phyloP scores from a whole-genome alignment of 2,329 filamentous ascomycete genomes.

The Helminthosporium solani region DNA sequence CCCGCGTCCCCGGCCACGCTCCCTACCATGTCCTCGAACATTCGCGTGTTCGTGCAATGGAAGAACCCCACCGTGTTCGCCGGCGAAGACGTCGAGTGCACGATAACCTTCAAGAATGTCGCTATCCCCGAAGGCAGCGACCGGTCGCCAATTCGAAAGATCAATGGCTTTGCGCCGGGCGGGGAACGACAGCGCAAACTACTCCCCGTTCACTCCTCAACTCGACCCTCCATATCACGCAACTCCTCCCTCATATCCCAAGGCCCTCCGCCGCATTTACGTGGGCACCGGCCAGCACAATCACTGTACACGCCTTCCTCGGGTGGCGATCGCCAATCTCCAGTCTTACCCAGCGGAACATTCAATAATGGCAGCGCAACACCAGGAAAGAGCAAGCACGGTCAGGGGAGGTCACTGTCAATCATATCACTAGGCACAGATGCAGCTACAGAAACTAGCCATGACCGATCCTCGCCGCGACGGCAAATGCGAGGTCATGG shows the following conservation, averaged over 20 bases:
- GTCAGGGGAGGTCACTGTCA: slow-evolving; percentile 50
- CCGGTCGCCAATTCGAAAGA: slow-evolving; percentile 30
- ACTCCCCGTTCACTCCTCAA: slow-evolving; percentile 39
- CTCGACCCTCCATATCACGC: slow-evolving; percentile 36
- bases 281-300: slow-evolving; percentile 67
- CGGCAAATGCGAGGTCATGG: slow-evolving; percentile 66
- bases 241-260: slow-evolving; percentile 40
- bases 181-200: slow-evolving; percentile 43
- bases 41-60: slow-evolving; percentile 95
- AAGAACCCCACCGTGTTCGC: slow-evolving; percentile 93
- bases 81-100: slow-evolving; percentile 92
- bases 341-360: slow-evolving; percentile 20
- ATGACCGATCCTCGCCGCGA: slow-evolving; percentile 27
- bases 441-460: slow-evolving; percentile 30
- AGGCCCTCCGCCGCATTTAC: slow-evolving; percentile 37
- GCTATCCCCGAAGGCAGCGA: slow-evolving; percentile 49
- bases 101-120: slow-evolving; percentile 93
- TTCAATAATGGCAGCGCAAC: slow-evolving; percentile 27
- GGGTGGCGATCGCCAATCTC: slow-evolving; percentile 24
- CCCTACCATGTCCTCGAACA: slow-evolving; percentile 58
- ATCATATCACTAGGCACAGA: slow-evolving; percentile 53
- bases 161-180: slow-evolving; percentile 39
- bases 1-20: slow-evolving; percentile 24
- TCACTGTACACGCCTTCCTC: slow-evolving; percentile 56
- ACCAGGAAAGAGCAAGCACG: slow-evolving; percentile 36